phyloP scores from a whole-genome alignment of 176 grass and related monocot genomes.

The Guadua angustifolia region DNA sequence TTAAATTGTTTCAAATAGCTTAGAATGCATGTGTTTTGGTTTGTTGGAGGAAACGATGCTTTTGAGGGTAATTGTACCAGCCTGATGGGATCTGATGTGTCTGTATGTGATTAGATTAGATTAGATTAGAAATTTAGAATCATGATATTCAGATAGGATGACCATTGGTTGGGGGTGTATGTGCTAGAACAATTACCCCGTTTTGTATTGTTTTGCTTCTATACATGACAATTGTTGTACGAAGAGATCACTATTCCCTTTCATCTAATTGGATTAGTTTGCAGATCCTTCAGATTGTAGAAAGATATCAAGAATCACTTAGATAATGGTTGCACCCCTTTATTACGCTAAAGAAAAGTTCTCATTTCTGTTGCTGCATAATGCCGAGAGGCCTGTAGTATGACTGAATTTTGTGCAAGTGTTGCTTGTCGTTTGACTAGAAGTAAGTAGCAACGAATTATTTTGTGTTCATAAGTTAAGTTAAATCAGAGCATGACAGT shows the following conservation, averaged over 20 bases:
- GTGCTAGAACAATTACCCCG: not conserved
- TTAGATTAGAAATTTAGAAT: not conserved
- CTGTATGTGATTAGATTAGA: not conserved
- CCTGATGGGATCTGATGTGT: not conserved
- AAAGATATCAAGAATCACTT: not conserved
- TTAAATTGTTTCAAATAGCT: not conserved
- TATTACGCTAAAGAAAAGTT: not conserved
- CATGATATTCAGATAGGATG: not conserved
- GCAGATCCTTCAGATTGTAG: not conserved
- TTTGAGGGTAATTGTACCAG: not conserved
- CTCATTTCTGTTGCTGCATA: not conserved
- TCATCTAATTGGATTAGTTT: not conserved
- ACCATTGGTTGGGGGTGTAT: not conserved
- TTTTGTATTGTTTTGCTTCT: too few species aligned
- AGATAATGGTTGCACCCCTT: not conserved
- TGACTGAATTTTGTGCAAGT: conserved; percentile 24
- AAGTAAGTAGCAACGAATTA: not conserved
- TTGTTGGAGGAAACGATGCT: not conserved
- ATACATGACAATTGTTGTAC: not conserved
- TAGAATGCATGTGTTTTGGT: not conserved
- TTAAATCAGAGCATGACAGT: not conserved
- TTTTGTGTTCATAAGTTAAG: not conserved
- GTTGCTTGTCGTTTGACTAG: not conserved
- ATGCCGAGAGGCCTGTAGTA: not conserved
- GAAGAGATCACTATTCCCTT: not conserved